These are phyloP conservation scores for Fragilariopsis cylindrus DNA, from an alignment of 108 stramenopile genomes.

Conservation along the genomic window DNA sequence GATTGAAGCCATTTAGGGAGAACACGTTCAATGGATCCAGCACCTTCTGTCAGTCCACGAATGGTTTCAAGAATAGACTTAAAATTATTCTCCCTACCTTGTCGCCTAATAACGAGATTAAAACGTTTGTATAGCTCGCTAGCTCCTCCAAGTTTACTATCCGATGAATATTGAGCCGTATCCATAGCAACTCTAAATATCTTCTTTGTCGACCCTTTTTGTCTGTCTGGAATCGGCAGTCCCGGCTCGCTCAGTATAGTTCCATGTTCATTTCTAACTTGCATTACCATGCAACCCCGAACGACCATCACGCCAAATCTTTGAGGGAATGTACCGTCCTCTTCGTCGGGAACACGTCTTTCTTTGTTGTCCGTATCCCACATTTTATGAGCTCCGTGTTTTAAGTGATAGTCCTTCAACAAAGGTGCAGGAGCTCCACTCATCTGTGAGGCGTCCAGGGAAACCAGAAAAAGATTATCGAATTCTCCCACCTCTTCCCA, in stretches of 20 bases:
- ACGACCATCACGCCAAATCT: conserved; percentile 74
- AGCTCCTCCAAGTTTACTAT: conserved; percentile 59
- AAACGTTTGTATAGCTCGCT: conserved; percentile 62
- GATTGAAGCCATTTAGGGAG: conserved; percentile 92
- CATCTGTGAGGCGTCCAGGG: conserved; percentile 76
- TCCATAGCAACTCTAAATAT: conserved; percentile 82
- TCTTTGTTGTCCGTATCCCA: conserved; percentile 44
- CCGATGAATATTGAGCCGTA: conserved; percentile 82
- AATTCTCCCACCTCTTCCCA: conserved; percentile 93
- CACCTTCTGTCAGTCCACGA: conserved; percentile 72
- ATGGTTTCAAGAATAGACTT: conserved; percentile 93
- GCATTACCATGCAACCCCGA: conserved; percentile 83
- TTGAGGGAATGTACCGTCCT: conserved; percentile 77
- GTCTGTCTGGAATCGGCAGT: conserved; percentile 20
- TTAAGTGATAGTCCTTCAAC: conserved; percentile 37
- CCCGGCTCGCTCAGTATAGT: conserved; percentile 82
- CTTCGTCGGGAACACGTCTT: conserved; percentile 70
- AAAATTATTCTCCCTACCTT: conserved; percentile 95
- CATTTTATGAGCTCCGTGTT: conserved; percentile 36
- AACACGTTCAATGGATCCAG: conserved; percentile 76
- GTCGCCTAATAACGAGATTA: conserved; percentile 89
- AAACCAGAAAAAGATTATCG: conserved; percentile 90
- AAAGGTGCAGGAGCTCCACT: conserved; percentile 49
- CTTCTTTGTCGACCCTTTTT: conserved; percentile 58
- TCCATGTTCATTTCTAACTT: conserved; percentile 86